phyloP scores from a whole-genome alignment of 2,329 filamentous ascomycete genomes.

The Aspergillus tanneri region DNA sequence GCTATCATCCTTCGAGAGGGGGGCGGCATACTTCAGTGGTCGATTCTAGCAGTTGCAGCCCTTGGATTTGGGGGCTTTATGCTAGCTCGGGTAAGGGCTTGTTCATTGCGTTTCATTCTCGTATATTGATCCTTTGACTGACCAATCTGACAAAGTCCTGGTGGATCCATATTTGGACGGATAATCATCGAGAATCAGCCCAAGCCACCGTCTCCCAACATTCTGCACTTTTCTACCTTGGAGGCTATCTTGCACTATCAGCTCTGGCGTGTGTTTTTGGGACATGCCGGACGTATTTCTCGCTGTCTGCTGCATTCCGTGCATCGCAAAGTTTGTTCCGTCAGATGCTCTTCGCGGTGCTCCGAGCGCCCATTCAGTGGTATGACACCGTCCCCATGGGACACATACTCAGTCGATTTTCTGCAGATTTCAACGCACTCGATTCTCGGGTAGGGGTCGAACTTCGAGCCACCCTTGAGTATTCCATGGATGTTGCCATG shows the following conservation, averaged over 20 bases:
- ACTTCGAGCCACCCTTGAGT: neutral
- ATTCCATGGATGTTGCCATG: constrained; percentile 35
- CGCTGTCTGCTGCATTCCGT: constrained; percentile 1
- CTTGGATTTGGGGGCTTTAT: neutral
- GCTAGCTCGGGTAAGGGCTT: neutral
- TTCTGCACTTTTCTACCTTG: neutral
- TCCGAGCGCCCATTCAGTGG: constrained; percentile 70
- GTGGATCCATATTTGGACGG: constrained; percentile 4
- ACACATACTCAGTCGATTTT: constrained; percentile 72
- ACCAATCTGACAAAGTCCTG: neutral
- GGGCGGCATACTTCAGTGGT: neutral
- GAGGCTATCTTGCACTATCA: constrained; percentile 43
- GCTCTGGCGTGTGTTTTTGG: constrained; percentile 24
- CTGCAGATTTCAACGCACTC: constrained; percentile 69
- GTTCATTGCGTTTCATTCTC: neutral
- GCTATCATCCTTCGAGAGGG: neutral
- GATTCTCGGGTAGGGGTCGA: constrained; percentile 67
- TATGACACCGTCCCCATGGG: constrained; percentile 74
- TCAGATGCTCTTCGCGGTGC: neutral
- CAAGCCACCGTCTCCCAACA: neutral
- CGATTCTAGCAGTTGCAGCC: neutral
- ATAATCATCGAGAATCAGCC: neutral
- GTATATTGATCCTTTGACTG: neutral
- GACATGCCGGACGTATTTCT: constrained; percentile 5
- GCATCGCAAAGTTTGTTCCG: constrained; percentile 6